Evolutionary conservation across 495 filamentous ascomycete genomes (phyloP), one percentile per base, ranked within the genome.

Genomic region (Aspergillus biplanus): DNA sequence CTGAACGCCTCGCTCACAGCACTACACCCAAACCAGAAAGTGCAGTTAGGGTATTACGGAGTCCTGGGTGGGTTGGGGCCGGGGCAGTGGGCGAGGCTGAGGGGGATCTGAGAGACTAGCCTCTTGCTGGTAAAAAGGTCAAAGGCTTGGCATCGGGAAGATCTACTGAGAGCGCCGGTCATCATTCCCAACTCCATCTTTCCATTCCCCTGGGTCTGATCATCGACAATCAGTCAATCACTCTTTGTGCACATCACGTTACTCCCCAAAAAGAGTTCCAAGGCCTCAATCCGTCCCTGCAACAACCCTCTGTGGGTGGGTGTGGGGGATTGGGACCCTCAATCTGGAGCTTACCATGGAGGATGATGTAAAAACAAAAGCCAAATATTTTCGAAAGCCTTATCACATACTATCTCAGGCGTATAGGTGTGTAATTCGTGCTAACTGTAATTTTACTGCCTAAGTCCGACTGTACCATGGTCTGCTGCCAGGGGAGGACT

Each of bases 131-230:
- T 56, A 66, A 59, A 66, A 50, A 66, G 59, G 59, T 66, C 56
- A 57, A 8, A 54, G 50, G 55, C 64, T 66, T 62, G 64, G 64
- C 59, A 50, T 53, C 56, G 56, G 64, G 42, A 47, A 50, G 56
- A 62, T 55, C 64, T 53, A 47, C 52, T 56, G 32, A 37, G 46
- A 53, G 48, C 55, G 44, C 59, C 47, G 13, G 60, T 21, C 32
- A 31, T 47, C 47, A 52, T 27, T 52, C 48, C 59, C 37, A 39
- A 54, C 47, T 61, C 52, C 35, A 65, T 53, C 64, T 47, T 54
- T 57, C 64, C 64, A 59, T 54, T 33, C 64, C 64, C 42, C 56
- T 66, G 64, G 59, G 64, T 66, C 59, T 66, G 64, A 56, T 56
- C 64, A 59, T 59, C 52, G 61, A 57, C 53, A 63, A 52, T 54